phyloP scores from a whole-genome alignment of 2,329 filamentous ascomycete species.

The Colletotrichum falcatum region DNA sequence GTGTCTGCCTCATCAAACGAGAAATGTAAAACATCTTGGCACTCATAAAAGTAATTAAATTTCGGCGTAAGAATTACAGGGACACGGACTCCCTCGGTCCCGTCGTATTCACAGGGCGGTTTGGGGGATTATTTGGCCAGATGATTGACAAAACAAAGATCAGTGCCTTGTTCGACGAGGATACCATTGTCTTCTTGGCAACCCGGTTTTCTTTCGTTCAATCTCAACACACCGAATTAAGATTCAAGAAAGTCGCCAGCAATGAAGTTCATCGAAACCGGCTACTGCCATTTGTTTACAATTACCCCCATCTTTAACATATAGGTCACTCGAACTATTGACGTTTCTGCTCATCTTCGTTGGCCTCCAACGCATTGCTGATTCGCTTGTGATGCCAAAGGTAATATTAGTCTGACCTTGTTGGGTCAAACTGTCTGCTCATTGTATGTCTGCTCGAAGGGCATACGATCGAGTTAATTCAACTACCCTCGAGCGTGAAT shows the following conservation, averaged over 20 bases:
- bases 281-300: background rate
- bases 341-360: background rate
- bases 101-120: background rate
- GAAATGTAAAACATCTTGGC: conserved; percentile 6
- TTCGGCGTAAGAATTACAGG: background rate
- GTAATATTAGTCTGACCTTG: no score
- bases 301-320: background rate
- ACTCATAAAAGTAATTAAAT: conserved; percentile 11
- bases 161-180: background rate
- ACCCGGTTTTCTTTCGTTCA: no score
- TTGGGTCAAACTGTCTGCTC: background rate
- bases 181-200: background rate
- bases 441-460: background rate
- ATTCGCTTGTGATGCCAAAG: background rate
- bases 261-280: background rate
- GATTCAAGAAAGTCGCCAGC: background rate
- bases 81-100: background rate
- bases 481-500: no score
- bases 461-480: background rate
- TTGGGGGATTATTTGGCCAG: no score
- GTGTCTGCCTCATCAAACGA: background rate
- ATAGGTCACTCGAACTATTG: background rate
- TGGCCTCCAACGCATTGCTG: background rate
- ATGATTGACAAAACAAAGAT: background rate
- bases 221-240: background rate